Evolutionary conservation across 2,329 filamentous ascomycete species (phyloP).

Genomic region (Epichloe scottii): DNA sequence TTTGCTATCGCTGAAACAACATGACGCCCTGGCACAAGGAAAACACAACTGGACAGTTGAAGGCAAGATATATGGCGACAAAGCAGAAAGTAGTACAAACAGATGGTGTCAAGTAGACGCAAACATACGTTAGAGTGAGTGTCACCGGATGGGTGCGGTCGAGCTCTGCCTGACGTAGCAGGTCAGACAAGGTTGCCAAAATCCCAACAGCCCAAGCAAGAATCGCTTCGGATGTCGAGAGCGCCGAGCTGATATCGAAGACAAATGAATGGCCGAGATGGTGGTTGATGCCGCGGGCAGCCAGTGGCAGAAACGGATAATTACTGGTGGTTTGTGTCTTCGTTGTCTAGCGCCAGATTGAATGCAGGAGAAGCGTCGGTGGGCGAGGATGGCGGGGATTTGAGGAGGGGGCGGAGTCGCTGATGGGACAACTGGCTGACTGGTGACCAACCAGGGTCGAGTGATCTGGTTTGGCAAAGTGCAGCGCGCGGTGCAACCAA

Average conservation of each 20-base stretch:
- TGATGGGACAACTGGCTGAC: too few species aligned
- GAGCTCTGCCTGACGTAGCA: background rate
- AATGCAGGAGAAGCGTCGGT: constrained; percentile 5
- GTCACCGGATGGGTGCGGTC: background rate
- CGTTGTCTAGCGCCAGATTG: constrained; percentile 3
- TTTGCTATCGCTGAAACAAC: background rate
- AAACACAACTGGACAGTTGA: background rate
- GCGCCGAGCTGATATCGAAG: background rate
- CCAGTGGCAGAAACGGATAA: background rate
- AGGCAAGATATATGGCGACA: background rate
- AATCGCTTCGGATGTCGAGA: background rate
- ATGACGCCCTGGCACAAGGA: background rate
- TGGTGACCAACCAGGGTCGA: background rate
- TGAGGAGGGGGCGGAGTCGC: background rate
- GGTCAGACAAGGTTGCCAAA: background rate
- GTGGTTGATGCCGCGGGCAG: background rate
- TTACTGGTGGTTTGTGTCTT: background rate
- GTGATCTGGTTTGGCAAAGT: background rate
- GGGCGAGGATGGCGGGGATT: constrained; percentile 1
- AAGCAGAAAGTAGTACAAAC: background rate
- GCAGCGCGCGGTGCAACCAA: background rate
- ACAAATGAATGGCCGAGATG: background rate
- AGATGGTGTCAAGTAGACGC: background rate
- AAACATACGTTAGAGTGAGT: background rate
- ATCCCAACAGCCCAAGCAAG: background rate